Evolutionary conservation across 176 grass and related monocot genomes (phyloP).

Genomic region (Rhipidocladum racemiflorum): DNA sequence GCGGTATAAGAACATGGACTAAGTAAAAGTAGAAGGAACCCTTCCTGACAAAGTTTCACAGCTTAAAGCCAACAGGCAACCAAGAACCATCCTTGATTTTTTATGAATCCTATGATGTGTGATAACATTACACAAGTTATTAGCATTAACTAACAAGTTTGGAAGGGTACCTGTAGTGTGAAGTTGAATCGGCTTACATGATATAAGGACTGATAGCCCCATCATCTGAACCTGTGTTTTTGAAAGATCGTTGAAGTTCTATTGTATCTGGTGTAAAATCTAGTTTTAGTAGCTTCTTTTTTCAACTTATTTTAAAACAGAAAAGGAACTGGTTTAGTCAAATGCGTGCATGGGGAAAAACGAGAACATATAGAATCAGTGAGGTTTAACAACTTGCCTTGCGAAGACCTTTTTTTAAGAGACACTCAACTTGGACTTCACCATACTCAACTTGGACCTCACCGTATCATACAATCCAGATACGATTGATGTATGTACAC

Average conservation of each 20-base stretch:
- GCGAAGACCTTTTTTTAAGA: not conserved
- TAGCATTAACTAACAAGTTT: not conserved
- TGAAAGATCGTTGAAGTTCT: constrained; percentile 21
- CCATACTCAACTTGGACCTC: too few species aligned
- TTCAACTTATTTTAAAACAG: constrained; percentile 34
- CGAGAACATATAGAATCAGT: constrained; percentile 4
- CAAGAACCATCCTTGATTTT: not conserved
- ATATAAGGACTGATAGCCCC: constrained; percentile 21
- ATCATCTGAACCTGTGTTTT: not conserved
- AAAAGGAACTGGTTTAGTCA: not conserved
- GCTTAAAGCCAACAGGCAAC: not conserved
- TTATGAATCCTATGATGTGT: too few species aligned
- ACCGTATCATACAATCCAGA: too few species aligned
- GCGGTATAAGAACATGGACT: too few species aligned
- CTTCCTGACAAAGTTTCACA: not conserved
- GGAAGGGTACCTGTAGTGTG: not conserved
- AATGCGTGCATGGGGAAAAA: constrained; percentile 2
- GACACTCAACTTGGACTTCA: too few species aligned
- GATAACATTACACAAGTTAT: not conserved
- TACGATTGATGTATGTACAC: too few species aligned
- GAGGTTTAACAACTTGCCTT: not conserved
- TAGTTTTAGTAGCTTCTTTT: constrained; percentile 33
- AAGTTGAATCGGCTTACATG: constrained; percentile 39
- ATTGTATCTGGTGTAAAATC: constrained; percentile 6
- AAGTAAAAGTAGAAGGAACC: too few species aligned